Conservation (phyloP, 2,329 filamentous ascomycete species). For the Diaporthe longicolla region DNA sequence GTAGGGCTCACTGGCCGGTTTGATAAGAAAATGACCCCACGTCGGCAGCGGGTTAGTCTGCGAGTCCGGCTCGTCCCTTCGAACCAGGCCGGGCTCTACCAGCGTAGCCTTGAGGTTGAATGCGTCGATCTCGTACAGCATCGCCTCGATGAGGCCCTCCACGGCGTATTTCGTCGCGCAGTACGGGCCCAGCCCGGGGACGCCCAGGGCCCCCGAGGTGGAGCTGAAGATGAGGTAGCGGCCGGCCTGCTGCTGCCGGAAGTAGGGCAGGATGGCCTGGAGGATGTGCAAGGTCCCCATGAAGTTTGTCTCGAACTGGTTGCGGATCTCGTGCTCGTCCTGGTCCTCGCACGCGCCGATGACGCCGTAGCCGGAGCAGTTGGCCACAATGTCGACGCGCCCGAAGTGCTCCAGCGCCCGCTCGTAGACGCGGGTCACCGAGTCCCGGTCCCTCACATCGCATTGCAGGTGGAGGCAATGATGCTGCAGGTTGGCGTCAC, state of each 20-base stretch:
- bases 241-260: constrained; percentile 80
- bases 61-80: constrained; percentile 83
- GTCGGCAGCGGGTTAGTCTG: constrained; percentile 74
- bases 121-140: constrained; percentile 93
- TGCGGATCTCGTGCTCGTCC: constrained; percentile 92
- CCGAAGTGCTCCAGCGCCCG: constrained; percentile 81
- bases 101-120: constrained; percentile 96
- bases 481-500: constrained; percentile 79
- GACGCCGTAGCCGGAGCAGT: constrained; percentile 95
- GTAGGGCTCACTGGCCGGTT: constrained; percentile 87
- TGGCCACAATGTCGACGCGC: constrained; percentile 89
- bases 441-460: constrained; percentile 87
- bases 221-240: constrained; percentile 96
- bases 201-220: constrained; percentile 91
- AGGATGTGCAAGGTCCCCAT: constrained; percentile 96
- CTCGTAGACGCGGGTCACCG: constrained; percentile 80
- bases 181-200: constrained; percentile 92
- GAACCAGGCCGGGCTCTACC: constrained; percentile 90
- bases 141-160: constrained; percentile 94
- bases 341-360: constrained; percentile 97
- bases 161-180: constrained; percentile 98
- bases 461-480: constrained; percentile 87
- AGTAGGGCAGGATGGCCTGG: constrained; percentile 88
- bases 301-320: constrained; percentile 98
- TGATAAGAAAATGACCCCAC: constrained; percentile 94